Evolutionary conservation across 768 basidiomycete genomes (phyloP), one percentile per base, ranked within the genome.

Genomic region (Tulasnella sp.): DNA sequence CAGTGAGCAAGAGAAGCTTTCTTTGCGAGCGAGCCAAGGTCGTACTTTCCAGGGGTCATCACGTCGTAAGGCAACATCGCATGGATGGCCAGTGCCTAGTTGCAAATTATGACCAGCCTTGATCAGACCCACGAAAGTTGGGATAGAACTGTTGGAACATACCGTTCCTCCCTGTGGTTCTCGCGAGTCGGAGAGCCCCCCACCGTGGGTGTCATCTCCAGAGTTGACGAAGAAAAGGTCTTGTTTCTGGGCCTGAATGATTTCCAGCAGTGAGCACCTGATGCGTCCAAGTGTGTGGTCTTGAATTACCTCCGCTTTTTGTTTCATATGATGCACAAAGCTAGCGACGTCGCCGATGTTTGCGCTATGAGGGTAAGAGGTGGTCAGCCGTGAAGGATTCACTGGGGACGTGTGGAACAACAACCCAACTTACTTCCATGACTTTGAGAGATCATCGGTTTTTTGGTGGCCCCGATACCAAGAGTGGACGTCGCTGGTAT

Each of bases 211-310:
- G 24, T 78, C 50, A 64, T 78, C 77, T 34, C 77, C 77, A 41
- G 77, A 60, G 77, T 78, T 60, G 64, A 78, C 37, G 37, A 78
- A 64, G 37, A 78, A 78, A 22, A 78, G 64, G 37, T 78, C 77
- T 41, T 72, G 60, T 3, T 60, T 60, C 2, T 34, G 34, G 2
- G 22, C 16, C 60, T 75, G 28, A 7, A 44, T 16, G 22, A 37
- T 16, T 9, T 11, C 42, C 28, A 28, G 40, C 6, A 37, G 28
- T 69, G 34, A 69, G 34, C 34, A 69, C 7, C 9, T 11, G 28
- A 5, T n/a, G 14, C 74, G 40, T 12, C 8, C 20, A 1, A 31
- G 14, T 37, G 4, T 20, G 18, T 4, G 3, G 8, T 40, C 6
- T 22, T 40, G 18, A n/a, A 28, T 18, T 60, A 64, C 60, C 50